phyloP scores from a whole-genome alignment of 495 filamentous ascomycete genomes.

The Penicillium taxi region DNA sequence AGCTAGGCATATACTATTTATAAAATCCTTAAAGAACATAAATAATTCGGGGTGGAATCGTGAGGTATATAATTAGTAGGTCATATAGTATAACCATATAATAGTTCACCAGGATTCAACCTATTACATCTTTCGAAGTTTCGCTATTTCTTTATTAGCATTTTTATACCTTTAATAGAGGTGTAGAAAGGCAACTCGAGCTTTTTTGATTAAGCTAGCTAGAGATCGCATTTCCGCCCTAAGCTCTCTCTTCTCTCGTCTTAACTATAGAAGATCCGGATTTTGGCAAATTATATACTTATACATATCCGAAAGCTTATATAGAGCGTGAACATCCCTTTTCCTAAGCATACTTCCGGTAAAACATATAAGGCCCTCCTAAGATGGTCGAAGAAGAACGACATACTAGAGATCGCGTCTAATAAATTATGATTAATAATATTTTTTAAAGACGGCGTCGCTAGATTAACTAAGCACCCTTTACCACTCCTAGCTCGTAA shows the following conservation, averaged over 20 bases:
- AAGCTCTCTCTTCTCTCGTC: constrained; percentile 24
- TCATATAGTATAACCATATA: no score
- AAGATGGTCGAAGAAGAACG: constrained; percentile 18
- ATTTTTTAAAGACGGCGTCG: constrained; percentile 21
- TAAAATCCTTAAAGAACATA: no score
- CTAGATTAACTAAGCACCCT: constrained; percentile 25
- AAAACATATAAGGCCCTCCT: constrained; percentile 15
- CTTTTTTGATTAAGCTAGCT: constrained; percentile 18
- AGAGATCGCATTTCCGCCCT: constrained; percentile 23
- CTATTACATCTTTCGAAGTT: constrained; percentile 18
- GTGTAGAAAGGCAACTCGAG: constrained; percentile 14
- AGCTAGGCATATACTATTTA: no score
- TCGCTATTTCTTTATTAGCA: constrained; percentile 16
- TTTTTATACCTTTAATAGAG: constrained; percentile 19
- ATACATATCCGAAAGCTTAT: constrained; percentile 18
- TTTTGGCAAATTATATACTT: constrained; percentile 18
- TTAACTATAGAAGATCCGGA: constrained; percentile 17
- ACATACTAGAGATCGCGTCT: constrained; percentile 19
- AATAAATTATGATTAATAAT: constrained; percentile 27
- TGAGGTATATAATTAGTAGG: no score
- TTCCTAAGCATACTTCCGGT: constrained; percentile 22
- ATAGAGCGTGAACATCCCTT: constrained; percentile 15
- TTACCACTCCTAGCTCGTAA: constrained; percentile 25
- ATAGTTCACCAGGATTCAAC: no score
- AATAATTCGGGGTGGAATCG: no score